Base-by-base conservation (phyloP, 345 rosid species). In the Camelina neglecta region DNA sequence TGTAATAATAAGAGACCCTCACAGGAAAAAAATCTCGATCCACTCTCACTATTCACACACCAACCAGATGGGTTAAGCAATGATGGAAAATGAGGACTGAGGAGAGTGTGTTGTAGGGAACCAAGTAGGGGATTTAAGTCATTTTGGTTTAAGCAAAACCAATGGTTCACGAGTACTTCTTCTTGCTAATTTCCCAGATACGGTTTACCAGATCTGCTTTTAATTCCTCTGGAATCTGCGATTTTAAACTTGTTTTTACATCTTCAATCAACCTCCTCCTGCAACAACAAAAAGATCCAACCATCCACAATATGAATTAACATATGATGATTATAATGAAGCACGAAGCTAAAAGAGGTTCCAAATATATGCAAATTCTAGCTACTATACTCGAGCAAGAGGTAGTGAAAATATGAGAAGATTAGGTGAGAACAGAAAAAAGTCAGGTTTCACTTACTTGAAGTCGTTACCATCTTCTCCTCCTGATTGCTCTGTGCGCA, bases 251-350 rank as follows among this genome's bases (percentile, higher is more conserved):
- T 63, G 83, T 31, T 79, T 82, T 88, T 78, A 90, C 95, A 74
- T 90, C 91, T 59, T 76, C 83, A 23, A 88, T 85, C 87, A 96
- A 77, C 81, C 63, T 67, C 79, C 84, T 85, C 92, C 98, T 93
- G 87, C 84, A 84, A 29, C 66, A 59, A 8, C 84, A 84, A 66
- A 72, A 72, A 8, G 48, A 6, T 77, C 50, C 60, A 56, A 38
- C 53, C 61, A 45, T 36, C 5, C 61, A 65, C 10, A 1, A 44
- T 20, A 66, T 29, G 31, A 65, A 58, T 42, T 33, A 24, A 53
- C 23, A 26, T 10, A 8, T n/a, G 23, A 48, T 1, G 67, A 29
- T 50, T 39, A 11, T 62, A 31, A n/a, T 16, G 11, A 48, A 16
- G 53, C 23, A 48, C 10, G 9, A 6, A 48, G 26, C 9, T 47